Evolutionary conservation across 352 stramenopile genomes (phyloP).

Genomic region (Halophytophthora batemanensis): DNA sequence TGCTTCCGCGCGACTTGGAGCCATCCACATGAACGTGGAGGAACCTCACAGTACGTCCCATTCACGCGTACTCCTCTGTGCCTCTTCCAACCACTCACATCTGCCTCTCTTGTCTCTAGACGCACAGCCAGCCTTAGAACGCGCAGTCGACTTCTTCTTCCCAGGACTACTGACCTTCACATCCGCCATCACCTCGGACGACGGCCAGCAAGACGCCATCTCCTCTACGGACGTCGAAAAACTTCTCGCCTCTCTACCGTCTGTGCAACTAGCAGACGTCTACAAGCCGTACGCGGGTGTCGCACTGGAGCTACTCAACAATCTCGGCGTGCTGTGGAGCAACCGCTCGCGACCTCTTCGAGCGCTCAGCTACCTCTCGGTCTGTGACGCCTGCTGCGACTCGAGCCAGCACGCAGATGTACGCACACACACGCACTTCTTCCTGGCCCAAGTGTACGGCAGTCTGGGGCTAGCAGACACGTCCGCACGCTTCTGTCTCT

Average conservation of each 20-base stretch:
- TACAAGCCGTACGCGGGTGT: conserved; percentile 17
- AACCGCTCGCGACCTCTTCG: conserved; percentile 42
- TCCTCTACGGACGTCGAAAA: not conserved
- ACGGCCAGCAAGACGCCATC: conserved; percentile 12
- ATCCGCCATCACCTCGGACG: conserved; percentile 9
- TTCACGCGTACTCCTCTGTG: not conserved
- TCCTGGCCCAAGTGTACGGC: conserved; percentile 68
- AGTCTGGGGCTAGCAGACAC: conserved; percentile 41
- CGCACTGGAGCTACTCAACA: conserved; percentile 47
- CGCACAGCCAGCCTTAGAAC: conserved; percentile 51
- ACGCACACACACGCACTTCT: conserved; percentile 62
- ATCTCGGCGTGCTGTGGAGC: conserved; percentile 68
- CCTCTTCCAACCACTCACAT: not conserved
- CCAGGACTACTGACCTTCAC: conserved; percentile 37
- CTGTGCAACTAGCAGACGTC: conserved; percentile 10
- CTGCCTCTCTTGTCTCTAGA: conserved; percentile 25
- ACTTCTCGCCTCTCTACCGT: conserved; percentile 18
- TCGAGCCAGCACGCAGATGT: conserved; percentile 6
- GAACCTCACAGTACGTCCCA: conserved; percentile 51
- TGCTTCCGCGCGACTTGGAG: conserved; percentile 34
- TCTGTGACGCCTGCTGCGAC: conserved; percentile 26
- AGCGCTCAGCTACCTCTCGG: conserved; percentile 58
- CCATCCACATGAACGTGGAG: conserved; percentile 51
- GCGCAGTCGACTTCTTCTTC: conserved; percentile 34
- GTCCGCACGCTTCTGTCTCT: conserved; percentile 57